Percentiles rank a stretch among this genome's conserved stretches.
phyloP scores from a whole-genome alignment of 2,329 filamentous ascomycete genomes.

The Aspergillus transmontanensis region DNA sequence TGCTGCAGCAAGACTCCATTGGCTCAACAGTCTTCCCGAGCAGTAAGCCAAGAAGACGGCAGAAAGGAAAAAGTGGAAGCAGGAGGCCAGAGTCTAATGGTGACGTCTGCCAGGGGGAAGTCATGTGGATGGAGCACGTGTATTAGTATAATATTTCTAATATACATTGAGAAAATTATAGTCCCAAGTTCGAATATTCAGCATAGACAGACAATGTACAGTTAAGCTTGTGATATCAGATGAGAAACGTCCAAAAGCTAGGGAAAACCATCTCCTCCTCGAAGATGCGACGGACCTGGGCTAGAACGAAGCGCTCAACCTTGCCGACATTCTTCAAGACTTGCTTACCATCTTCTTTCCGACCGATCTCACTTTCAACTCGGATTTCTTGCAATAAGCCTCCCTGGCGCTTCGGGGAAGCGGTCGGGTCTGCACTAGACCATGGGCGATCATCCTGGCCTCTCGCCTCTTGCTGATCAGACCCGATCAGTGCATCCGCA shows the following conservation, averaged over 20 bases:
- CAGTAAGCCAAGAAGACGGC: not conserved
- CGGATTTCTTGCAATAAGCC: conserved; percentile 88
- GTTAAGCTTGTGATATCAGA: conserved; percentile 52
- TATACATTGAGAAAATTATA: not conserved
- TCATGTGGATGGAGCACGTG: not conserved
- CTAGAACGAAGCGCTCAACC: conserved; percentile 94
- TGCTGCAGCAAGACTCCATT: not conserved
- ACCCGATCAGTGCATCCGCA: conserved; percentile 71
- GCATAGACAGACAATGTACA: not conserved
- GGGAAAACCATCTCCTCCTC: conserved; percentile 69
- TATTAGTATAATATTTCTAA: not conserved
- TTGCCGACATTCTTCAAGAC: conserved; percentile 98
- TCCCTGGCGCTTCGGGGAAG: conserved; percentile 57
- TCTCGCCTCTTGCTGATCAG: conserved; percentile 41
- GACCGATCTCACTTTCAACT: conserved; percentile 96
- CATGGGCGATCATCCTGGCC: conserved; percentile 34
- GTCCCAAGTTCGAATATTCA: not conserved
- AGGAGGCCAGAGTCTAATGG: not conserved
- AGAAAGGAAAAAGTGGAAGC: not conserved
- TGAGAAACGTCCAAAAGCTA: conserved; percentile 96
- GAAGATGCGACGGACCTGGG: conserved; percentile 95
- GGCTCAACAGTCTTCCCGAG: not conserved
- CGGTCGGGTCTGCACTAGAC: conserved; percentile 35
- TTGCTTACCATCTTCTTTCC: conserved; percentile 87
- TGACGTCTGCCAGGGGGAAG: not conserved